Percentiles rank a stretch among this genome's conserved stretches.
phyloP scores from a whole-genome alignment of 2,329 filamentous ascomycete species.

The Fusarium chuoi region DNA sequence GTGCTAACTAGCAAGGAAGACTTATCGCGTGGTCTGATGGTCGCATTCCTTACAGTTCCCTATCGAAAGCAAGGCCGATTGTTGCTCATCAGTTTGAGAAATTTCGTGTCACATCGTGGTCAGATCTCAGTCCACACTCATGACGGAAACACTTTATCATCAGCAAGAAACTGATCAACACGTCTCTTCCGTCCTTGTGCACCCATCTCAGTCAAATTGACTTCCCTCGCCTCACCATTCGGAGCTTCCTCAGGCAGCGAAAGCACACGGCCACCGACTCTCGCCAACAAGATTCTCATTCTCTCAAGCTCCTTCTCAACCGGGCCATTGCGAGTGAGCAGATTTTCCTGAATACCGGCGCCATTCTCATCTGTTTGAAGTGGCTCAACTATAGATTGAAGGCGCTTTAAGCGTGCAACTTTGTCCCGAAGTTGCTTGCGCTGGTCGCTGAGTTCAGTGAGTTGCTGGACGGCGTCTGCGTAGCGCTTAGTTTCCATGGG shows the following conservation, averaged over 20 bases:
- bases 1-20: no score
- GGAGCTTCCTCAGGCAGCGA: conserved; percentile 26
- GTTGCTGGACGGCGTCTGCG: conserved; percentile 57
- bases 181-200: conserved; percentile 38
- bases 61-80: no score
- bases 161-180: conserved; percentile 42
- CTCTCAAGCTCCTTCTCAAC: conserved; percentile 73
- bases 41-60: no score
- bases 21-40: no score
- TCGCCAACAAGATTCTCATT: conserved; percentile 71
- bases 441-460: conserved; percentile 60
- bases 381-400: conserved; percentile 63
- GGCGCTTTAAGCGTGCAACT: conserved; percentile 59
- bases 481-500: conserved; percentile 64
- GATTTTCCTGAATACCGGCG: conserved; percentile 68
- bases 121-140: neutral
- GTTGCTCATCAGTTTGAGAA: neutral
- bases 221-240: neutral
- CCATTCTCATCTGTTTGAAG: conserved; percentile 43
- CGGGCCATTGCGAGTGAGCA: conserved; percentile 72
- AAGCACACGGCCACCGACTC: conserved; percentile 66
- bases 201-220: conserved; percentile 22
- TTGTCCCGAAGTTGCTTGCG: conserved; percentile 50
- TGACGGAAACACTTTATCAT: conserved; percentile 39
- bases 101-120: neutral